phyloP scores from a whole-genome alignment of 306 rosid genomes.

The Acacia acuminata region DNA sequence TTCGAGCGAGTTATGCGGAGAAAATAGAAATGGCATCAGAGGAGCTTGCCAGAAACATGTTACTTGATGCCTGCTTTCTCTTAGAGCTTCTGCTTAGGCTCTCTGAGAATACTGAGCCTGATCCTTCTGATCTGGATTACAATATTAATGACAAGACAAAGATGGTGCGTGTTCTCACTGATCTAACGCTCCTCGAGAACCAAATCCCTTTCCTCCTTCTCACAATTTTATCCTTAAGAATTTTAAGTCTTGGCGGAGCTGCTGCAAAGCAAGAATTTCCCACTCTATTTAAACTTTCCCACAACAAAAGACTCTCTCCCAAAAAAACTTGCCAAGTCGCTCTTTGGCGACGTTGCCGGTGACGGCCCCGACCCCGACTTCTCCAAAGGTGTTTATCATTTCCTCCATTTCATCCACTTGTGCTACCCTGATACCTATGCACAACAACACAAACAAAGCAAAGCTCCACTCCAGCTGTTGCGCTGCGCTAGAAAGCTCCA shows the following conservation, averaged over 20 bases:
- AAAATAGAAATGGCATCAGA: neutral
- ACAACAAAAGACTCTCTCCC: neutral
- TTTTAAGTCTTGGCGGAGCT: rapidly evolving
- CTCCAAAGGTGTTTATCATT: neutral
- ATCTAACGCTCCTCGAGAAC: neutral
- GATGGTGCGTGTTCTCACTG: neutral
- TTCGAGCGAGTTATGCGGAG: too few relatives aligned
- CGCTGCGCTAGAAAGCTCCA: too few relatives aligned
- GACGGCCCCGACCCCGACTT: neutral
- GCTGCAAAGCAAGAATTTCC: too few relatives aligned
- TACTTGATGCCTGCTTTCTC: too few relatives aligned
- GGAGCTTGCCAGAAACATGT: neutral
- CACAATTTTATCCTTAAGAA: too few relatives aligned
- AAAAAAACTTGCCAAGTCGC: too few relatives aligned
- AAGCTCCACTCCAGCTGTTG: neutral
- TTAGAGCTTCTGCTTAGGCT: neutral
- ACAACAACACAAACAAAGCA: neutral
- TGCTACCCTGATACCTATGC: neutral
- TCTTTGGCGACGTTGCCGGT: neutral
- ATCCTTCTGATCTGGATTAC: too few relatives aligned
- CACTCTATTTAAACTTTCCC: too few relatives aligned
- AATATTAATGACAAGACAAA: too few relatives aligned
- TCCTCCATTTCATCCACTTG: neutral
- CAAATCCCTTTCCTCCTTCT: neutral
- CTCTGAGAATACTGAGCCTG: neutral